A percentile compares a stretch with the other conserved stretches of the same genome.
Conservation (phyloP, 208 protist species). For the Leishmania major region DNA sequence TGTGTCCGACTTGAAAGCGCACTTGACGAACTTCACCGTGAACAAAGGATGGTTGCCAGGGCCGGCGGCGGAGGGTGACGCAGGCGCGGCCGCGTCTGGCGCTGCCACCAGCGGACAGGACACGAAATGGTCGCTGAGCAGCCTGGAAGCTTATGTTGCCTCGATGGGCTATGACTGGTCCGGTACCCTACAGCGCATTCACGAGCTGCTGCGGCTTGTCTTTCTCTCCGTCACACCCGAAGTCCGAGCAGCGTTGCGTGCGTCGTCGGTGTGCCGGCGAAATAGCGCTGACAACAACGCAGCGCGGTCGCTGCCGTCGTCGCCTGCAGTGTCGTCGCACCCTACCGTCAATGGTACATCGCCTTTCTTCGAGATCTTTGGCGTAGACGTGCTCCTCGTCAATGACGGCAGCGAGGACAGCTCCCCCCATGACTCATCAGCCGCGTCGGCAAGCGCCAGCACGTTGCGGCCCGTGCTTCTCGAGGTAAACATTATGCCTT, state of each 20-base stretch:
- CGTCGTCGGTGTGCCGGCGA: conserved; percentile 3
- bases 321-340: background rate
- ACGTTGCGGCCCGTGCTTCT: conserved; percentile 57
- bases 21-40: conserved; percentile 92
- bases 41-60: conserved; percentile 75
- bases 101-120: conserved; percentile 12
- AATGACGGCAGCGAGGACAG: background rate
- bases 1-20: conserved; percentile 46
- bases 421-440: background rate
- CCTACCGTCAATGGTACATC: conserved; percentile 27
- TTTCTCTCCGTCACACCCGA: conserved; percentile 68
- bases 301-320: conserved; percentile 6
- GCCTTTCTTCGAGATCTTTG: conserved; percentile 86
- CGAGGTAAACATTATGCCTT: conserved; percentile 91
- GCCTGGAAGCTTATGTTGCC: conserved; percentile 52
- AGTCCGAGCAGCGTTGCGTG: conserved; percentile 46
- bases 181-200: conserved; percentile 57
- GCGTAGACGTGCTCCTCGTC: conserved; percentile 80
- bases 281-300: background rate
- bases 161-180: conserved; percentile 46
- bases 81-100: conserved; percentile 46
- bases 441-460: background rate
- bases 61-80: conserved; percentile 9
- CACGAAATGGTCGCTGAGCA: conserved; percentile 65
- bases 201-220: conserved; percentile 72